Conservation (phyloP, 768 basidiomycete genomes). For the Rickenella mellea region DNA sequence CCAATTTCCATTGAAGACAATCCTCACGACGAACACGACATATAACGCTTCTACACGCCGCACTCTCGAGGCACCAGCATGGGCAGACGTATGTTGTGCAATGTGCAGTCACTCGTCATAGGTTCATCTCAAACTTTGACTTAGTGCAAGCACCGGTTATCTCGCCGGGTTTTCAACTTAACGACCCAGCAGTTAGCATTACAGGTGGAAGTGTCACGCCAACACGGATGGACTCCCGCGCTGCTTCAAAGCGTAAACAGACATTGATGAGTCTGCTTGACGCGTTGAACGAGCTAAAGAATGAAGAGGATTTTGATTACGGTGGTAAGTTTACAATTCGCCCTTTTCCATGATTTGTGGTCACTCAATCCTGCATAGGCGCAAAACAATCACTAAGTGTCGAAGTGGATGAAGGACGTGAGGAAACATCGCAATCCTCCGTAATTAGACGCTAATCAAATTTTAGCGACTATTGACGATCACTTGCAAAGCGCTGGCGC, state of each 20-base stretch:
- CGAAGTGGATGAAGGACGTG: constrained; percentile 46
- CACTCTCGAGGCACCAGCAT: too few species aligned
- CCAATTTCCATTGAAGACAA: too few species aligned
- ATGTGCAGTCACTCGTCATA: too few species aligned
- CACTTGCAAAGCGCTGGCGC: constrained; percentile 61
- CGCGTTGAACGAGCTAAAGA: constrained; percentile 33
- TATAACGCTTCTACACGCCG: too few species aligned
- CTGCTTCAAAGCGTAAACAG: constrained; percentile 31
- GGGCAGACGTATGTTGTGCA: too few species aligned
- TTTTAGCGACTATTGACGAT: constrained; percentile 50
- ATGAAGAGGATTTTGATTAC: constrained; percentile 24
- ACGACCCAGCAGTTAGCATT: too few species aligned
- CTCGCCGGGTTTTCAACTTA: too few species aligned
- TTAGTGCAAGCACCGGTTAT: too few species aligned
- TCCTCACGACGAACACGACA: too few species aligned
- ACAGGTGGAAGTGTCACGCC: too few species aligned
- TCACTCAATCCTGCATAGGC: constrained; percentile 5
- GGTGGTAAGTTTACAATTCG: constrained; percentile 18
- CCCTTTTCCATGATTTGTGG: background rate
- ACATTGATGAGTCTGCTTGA: constrained; percentile 39
- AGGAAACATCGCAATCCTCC: constrained; percentile 34
- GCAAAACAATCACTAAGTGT: constrained; percentile 17
- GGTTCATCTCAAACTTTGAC: too few species aligned
- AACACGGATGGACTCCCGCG: too few species aligned
- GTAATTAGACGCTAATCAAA: background rate